A percentile compares a stretch with the other conserved stretches of the same genome.
phyloP scores from a whole-genome alignment of 352 stramenopile species.

The Lagenidium sp. region DNA sequence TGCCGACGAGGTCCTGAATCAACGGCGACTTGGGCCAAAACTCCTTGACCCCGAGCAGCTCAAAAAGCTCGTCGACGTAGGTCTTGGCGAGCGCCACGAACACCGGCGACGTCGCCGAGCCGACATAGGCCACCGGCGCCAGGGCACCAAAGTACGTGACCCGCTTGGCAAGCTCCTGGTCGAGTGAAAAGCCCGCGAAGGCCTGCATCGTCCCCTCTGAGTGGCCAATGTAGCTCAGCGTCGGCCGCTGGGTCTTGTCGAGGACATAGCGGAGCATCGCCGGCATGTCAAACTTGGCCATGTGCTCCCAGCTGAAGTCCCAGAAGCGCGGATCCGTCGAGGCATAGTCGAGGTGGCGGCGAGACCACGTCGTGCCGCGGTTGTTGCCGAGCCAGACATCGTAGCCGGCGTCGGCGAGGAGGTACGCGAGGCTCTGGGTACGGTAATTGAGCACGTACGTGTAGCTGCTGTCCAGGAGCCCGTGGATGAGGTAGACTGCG shows the following conservation, averaged over 20 bases:
- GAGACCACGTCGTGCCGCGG: constrained; percentile 46
- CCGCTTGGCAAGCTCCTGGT: constrained; percentile 48
- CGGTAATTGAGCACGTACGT: constrained; percentile 54
- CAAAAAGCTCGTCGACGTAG: constrained; percentile 35
- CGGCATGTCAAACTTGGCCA: constrained; percentile 38
- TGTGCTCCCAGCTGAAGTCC: constrained; percentile 50
- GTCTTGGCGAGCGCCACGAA: constrained; percentile 34
- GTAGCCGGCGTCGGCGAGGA: constrained; percentile 48
- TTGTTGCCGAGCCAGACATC: constrained; percentile 63
- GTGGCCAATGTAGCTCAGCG: constrained; percentile 47
- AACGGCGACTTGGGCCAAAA: constrained; percentile 37
- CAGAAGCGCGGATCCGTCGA: constrained; percentile 31
- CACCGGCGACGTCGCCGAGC: constrained; percentile 25
- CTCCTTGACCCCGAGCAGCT: constrained; percentile 25
- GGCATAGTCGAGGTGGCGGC: constrained; percentile 33
- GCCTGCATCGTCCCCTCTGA: constrained; percentile 59
- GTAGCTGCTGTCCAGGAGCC: constrained; percentile 49
- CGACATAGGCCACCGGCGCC: constrained; percentile 35
- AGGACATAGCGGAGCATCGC: constrained; percentile 51
- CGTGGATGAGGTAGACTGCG: constrained; percentile 40
- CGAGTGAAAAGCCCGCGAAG: constrained; percentile 40
- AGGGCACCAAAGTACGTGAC: constrained; percentile 57
- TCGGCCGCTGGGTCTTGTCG: constrained; percentile 19
- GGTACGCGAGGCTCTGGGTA: constrained; percentile 46
- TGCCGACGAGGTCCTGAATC: constrained; percentile 39